Conservation (phyloP, 2,329 filamentous ascomycete genomes). For the Colletotrichum echinochloae region DNA sequence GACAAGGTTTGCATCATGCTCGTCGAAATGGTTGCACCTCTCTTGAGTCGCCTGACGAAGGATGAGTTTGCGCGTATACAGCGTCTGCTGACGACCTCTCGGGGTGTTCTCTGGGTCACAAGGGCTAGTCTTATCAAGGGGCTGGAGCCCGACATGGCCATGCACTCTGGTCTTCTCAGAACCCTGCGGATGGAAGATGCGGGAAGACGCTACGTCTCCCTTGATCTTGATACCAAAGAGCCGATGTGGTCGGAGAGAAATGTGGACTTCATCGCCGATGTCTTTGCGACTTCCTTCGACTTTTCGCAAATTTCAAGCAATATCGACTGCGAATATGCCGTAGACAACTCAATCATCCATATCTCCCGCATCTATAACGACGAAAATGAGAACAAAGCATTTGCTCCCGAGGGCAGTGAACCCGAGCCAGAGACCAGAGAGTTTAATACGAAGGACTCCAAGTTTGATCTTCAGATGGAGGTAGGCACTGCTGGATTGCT, state of each 20-base stretch:
- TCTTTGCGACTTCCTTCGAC: slow-evolving; percentile 15
- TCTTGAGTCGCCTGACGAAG: background rate
- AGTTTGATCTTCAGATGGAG: slow-evolving; percentile 25
- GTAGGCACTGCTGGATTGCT: slow-evolving; percentile 43
- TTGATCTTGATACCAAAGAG: slow-evolving; percentile 15
- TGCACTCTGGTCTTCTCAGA: slow-evolving; percentile 35
- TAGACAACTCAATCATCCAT: slow-evolving; percentile 3
- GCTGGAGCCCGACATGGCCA: background rate
- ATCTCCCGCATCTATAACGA: slow-evolving; percentile 25
- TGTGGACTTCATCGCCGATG: background rate
- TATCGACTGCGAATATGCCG: slow-evolving; percentile 30
- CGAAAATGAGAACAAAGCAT: background rate
- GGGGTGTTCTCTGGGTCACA: slow-evolving; percentile 27
- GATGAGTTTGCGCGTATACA: slow-evolving; percentile 7
- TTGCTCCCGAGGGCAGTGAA: background rate
- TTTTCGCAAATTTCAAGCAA: background rate
- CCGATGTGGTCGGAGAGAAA: background rate
- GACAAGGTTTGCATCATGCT: slow-evolving; percentile 30
- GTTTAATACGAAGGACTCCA: background rate
- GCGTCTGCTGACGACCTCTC: slow-evolving; percentile 9
- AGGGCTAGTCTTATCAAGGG: slow-evolving; percentile 6
- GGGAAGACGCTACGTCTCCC: slow-evolving; percentile 33
- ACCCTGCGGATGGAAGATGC: slow-evolving; percentile 37
- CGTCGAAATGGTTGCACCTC: slow-evolving; percentile 12
- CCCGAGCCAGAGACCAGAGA: background rate